Percentiles rank a stretch among this genome's conserved stretches.
Conservation (phyloP, 176 grass and related monocot species). For the Pontederia crassipes region DNA sequence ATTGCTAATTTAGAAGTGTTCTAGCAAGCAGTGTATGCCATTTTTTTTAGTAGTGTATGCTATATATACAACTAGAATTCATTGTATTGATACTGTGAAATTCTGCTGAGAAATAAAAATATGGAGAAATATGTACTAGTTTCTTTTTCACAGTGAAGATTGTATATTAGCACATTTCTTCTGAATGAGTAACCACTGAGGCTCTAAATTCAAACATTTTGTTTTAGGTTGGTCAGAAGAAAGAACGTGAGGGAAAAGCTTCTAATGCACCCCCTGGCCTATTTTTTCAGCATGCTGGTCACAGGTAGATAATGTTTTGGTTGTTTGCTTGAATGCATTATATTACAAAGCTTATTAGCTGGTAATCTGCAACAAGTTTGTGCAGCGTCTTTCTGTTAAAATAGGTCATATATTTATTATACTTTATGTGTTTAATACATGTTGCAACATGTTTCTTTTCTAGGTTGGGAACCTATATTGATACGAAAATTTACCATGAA, state of each 20-base stretch:
- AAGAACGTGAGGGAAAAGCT: slow-evolving; percentile 29
- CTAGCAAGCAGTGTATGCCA: too few species aligned
- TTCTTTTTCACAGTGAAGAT: too few species aligned
- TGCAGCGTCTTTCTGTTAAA: too few species aligned
- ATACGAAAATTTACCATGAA: not conserved
- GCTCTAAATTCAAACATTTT: not conserved
- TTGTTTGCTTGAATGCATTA: not conserved
- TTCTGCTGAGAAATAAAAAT: too few species aligned
- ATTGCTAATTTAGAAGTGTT: too few species aligned
- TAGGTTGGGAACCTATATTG: not conserved
- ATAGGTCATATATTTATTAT: not conserved
- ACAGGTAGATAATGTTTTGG: slow-evolving; percentile 40
- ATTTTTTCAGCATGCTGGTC: slow-evolving; percentile 94
- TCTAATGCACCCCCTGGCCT: slow-evolving; percentile 56
- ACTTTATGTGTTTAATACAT: not conserved
- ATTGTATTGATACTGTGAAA: too few species aligned
- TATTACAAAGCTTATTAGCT: not conserved
- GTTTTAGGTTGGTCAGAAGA: slow-evolving; percentile 69
- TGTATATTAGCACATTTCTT: too few species aligned
- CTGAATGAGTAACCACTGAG: not conserved
- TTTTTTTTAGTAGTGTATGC: too few species aligned
- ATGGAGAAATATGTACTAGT: too few species aligned
- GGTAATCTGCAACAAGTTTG: too few species aligned
- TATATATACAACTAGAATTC: too few species aligned
- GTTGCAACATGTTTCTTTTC: too few species aligned